Base-by-base conservation (phyloP, 2,329 filamentous ascomycete genomes). In the Penicillium concentricum region DNA sequence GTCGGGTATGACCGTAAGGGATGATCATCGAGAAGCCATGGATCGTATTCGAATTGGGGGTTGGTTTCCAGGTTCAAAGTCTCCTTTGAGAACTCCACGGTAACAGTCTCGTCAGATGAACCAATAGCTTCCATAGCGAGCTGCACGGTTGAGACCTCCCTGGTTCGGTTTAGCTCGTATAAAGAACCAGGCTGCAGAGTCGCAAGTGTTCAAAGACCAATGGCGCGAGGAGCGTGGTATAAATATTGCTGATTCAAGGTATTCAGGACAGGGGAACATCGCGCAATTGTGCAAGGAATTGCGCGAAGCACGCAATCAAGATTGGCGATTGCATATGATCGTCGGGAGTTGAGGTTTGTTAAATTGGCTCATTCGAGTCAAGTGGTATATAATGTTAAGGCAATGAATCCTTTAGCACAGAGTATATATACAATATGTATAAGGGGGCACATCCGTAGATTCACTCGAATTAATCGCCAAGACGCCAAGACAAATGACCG, bases 1-100 rank as follows among this genome's bases (percentile, higher is more conserved):
- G 64, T 66, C 24, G 71, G 71, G 61, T 70, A 59, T 1, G 68
- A 68, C 18, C 72, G 71, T 9, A 73, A 66, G 8, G 71, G 71
- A 52, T 74, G 71, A 26, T 74, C 71, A 16, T 73, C 69, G 2
- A 72, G 56, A 18, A 74, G 48, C 59, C 65, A 67, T 32, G 56
- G 58, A 26, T 67, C 62, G 46, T 68, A 68, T 47, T 69, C 65
- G 38, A 61, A 56, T n/a, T 18, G 18, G 4, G 20, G 45, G 20
- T 45, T 43, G 1, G 34, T 30, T 32, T 60, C 55, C 22, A 56
- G 10, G 6, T 59, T 58, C 9, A 48, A 3, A 8, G 54, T 34
- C 3, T 55, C 44, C 46, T 61, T 62, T 15, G 30, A 22, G 5
- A 15, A 3, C 3, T 54, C 38, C 38, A 44, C 13, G 2, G 15